These are phyloP conservation scores for Exobasidium rhododendri DNA, from an alignment of 1,284 basidiomycete species.

Conservation along the genomic window DNA sequence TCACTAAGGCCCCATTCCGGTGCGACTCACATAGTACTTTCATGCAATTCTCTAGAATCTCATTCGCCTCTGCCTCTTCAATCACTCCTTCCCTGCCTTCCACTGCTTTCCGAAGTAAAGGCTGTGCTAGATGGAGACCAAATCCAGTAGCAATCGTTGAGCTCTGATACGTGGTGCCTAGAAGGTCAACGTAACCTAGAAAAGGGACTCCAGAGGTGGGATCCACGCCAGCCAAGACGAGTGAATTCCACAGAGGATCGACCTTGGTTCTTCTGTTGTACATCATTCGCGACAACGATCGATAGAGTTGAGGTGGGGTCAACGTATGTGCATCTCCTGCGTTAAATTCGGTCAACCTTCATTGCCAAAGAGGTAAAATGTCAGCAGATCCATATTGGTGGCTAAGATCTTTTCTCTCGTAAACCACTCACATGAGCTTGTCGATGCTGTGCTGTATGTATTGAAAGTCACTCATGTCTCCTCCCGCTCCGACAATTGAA, in stretches of 20 bases:
- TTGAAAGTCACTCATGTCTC: constrained; percentile 98
- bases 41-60: constrained; percentile 81
- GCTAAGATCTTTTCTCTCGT: constrained; percentile 5
- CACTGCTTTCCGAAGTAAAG: constrained; percentile 81
- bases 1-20: not conserved
- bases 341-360: constrained; percentile 71
- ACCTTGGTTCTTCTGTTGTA: constrained; percentile 83
- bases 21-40: constrained; percentile 69
- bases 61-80: constrained; percentile 74
- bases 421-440: constrained; percentile 38
- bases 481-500: constrained; percentile 85
- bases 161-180: constrained; percentile 90
- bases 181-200: constrained; percentile 89
- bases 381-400: constrained; percentile 3
- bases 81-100: constrained; percentile 75
- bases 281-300: constrained; percentile 86
- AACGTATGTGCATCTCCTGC: constrained; percentile 78
- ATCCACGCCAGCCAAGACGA: constrained; percentile 71
- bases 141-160: constrained; percentile 96
- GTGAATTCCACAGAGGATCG: constrained; percentile 91
- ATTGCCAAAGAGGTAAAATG: constrained; percentile 11
- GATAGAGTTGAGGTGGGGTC: constrained; percentile 86
- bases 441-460: constrained; percentile 69
- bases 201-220: constrained; percentile 36
- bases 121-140: constrained; percentile 90